Evolutionary conservation across 441 rosid species (phyloP).

Genomic region (Adansonia grandidieri): DNA sequence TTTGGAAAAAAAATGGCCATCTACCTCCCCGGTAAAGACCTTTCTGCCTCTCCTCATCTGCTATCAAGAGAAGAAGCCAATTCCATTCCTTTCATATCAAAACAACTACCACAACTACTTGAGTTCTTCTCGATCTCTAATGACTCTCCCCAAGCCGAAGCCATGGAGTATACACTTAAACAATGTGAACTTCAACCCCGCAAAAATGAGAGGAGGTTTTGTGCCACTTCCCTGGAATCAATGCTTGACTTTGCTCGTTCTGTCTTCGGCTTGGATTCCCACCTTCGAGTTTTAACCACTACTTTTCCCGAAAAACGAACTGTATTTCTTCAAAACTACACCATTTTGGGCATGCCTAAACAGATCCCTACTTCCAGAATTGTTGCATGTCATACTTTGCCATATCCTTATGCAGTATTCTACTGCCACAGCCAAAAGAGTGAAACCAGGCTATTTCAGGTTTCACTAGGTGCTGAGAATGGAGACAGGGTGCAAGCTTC

Average conservation of each 20-base stretch:
- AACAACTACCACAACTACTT: slow-evolving; percentile 55
- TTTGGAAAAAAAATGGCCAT: slow-evolving; percentile 49
- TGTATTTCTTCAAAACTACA: slow-evolving; percentile 49
- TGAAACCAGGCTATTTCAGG: slow-evolving; percentile 50
- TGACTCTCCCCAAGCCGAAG: slow-evolving; percentile 71
- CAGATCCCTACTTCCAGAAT: slow-evolving; percentile 43
- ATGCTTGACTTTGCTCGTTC: slow-evolving; percentile 62
- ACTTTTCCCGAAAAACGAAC: slow-evolving; percentile 21
- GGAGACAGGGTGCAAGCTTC: slow-evolving; percentile 55
- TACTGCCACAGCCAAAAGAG: slow-evolving; percentile 65
- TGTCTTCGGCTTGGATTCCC: slow-evolving; percentile 43
- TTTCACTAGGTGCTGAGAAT: slow-evolving; percentile 49
- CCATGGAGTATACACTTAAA: slow-evolving; percentile 57
- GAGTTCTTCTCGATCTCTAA: slow-evolving; percentile 55
- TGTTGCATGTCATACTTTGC: slow-evolving; percentile 76
- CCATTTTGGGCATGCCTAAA: slow-evolving; percentile 47
- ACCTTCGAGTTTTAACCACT: slow-evolving; percentile 50
- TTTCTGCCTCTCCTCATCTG: slow-evolving; percentile 52
- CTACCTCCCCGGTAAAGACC: slow-evolving; percentile 48
- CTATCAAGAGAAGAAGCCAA: slow-evolving; percentile 61
- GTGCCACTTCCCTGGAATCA: slow-evolving; percentile 74
- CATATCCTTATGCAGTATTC: slow-evolving; percentile 75
- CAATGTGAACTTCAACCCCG: slow-evolving; percentile 53
- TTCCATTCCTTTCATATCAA: slow-evolving; percentile 64
- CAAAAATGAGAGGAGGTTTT: slow-evolving; percentile 57